Conservation (phyloP, 2,329 filamentous ascomycete genomes). For the Hypomyces rosellus region DNA sequence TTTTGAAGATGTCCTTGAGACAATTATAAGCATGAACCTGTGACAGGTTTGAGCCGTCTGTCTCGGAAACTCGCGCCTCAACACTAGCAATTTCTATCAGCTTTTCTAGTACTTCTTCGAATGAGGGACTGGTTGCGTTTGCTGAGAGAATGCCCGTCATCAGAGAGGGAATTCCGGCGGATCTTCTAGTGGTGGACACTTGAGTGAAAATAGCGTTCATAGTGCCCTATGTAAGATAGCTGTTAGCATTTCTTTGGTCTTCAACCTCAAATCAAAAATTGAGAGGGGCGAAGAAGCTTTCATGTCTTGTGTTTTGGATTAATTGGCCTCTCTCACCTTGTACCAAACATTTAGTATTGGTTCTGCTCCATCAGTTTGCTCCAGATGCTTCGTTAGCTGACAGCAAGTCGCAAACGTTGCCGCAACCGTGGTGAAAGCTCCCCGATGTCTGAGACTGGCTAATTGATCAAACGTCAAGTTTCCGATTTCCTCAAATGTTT, state of each 20-base stretch:
- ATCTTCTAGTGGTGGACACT: constrained; percentile 78
- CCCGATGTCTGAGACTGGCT: constrained; percentile 76
- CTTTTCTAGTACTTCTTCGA: constrained; percentile 57
- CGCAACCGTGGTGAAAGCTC: constrained; percentile 89
- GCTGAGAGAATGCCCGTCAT: constrained; percentile 75
- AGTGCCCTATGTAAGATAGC: constrained; percentile 42
- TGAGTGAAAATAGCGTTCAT: constrained; percentile 67
- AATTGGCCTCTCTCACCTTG: constrained; percentile 36
- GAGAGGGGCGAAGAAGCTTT: no score
- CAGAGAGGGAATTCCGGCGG: constrained; percentile 83
- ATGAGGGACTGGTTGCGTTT: constrained; percentile 52
- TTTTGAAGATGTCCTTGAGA: constrained; percentile 85
- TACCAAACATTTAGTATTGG: constrained; percentile 64
- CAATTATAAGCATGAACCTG: constrained; percentile 96
- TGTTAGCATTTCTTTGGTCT: not conserved
- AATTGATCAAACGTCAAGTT: constrained; percentile 75
- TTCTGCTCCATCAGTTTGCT: constrained; percentile 26
- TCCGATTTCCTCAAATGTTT: constrained; percentile 61
- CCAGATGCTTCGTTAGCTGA: constrained; percentile 49
- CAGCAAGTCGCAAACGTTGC: constrained; percentile 82
- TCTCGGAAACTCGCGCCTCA: constrained; percentile 47
- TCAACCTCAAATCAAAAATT: no score
- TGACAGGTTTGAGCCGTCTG: constrained; percentile 62
- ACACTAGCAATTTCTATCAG: constrained; percentile 53
- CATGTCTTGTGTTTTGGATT: no score